Evolutionary conservation across 805 yeast species (phyloP), one percentile per base, ranked within the genome.

Genomic region (Nematodospora valgi): DNA sequence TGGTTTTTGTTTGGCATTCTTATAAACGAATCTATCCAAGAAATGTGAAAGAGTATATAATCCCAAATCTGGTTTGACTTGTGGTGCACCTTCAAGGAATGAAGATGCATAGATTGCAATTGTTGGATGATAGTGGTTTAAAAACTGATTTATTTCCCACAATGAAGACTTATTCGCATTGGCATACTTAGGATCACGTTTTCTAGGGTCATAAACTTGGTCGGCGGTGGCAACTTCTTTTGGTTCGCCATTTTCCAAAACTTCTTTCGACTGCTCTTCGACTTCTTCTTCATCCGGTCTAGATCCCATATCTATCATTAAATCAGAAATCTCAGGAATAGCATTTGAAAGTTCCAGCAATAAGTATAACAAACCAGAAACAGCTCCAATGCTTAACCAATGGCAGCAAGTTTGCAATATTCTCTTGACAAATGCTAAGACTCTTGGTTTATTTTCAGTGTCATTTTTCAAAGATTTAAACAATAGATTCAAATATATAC

Each of bases 1-100:
- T 13, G 79, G 70, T 59, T 82, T 85, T 49, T 78, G 82, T 64
- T 86, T 87, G 31, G 96, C 86, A 58, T 88, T 87, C 63, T 86
- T 83, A 68, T 93, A 93, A 25, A 93, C 96, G 63, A 94, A 93
- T 59, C 95, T 78, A 61, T 93, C 96, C 63, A 93, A 72, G 77
- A 93, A 93, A 60, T 88, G 97, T 14, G 85, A 71, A 44, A 93
- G 68, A 0, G 96, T 81, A 61, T 79, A 91, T 41, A 93, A 73
- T 5, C 95, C 95, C 35, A 93, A 65, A 60, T 93, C 98, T 4
- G 98, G 98, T 51, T 88, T 85, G 6, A 72, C 69, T 41, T 64
- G 70, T n/a, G 52, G 45, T 9, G 56, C 55, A n/a, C 74, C 74
- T 8, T 69, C 74, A 8, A 82, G 49, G 24, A 83, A 67, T 6